Evolutionary conservation across 345 rosid species (phyloP).

Genomic region (Cardiospermum halicacabum): DNA sequence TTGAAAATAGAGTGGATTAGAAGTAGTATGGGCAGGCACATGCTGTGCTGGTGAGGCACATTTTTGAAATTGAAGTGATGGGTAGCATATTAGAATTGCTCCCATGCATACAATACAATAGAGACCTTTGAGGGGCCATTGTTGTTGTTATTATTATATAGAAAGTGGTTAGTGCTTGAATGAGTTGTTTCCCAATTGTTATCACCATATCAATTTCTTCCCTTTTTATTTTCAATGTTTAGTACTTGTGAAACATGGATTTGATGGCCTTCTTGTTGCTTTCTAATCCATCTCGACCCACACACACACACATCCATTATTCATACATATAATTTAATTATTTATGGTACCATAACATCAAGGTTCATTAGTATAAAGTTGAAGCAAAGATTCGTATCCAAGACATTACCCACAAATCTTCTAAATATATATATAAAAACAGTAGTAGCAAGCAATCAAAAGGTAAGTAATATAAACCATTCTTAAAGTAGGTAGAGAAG

Average conservation of each 20-base stretch:
- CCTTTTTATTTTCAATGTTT: slow-evolving; percentile 25
- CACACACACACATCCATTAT: not conserved
- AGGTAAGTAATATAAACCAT: not conserved
- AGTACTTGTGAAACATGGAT: slow-evolving; percentile 53
- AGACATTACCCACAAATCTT: not conserved
- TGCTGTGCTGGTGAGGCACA: slow-evolving; percentile 47
- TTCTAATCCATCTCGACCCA: slow-evolving; percentile 23
- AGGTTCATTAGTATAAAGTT: not conserved
- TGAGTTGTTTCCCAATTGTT: slow-evolving; percentile 49
- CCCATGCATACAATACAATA: slow-evolving; percentile 21
- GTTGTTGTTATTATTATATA: too few species aligned
- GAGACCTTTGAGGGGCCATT: slow-evolving; percentile 26
- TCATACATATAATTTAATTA: too few species aligned
- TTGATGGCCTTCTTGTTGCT: slow-evolving; percentile 39
- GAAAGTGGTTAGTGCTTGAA: slow-evolving; percentile 29
- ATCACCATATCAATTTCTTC: slow-evolving; percentile 11
- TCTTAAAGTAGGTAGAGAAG: not conserved
- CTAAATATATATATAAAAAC: not conserved
- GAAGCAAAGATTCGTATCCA: slow-evolving; percentile 4
- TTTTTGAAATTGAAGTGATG: slow-evolving; percentile 20
- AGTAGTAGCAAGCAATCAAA: not conserved
- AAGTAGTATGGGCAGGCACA: slow-evolving; percentile 38
- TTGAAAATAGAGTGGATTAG: too few species aligned
- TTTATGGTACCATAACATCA: too few species aligned
- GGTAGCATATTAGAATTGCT: slow-evolving; percentile 16